phyloP scores from a whole-genome alignment of 371 early-diverging fungal species.

The Apophysomyces ossiformis region DNA sequence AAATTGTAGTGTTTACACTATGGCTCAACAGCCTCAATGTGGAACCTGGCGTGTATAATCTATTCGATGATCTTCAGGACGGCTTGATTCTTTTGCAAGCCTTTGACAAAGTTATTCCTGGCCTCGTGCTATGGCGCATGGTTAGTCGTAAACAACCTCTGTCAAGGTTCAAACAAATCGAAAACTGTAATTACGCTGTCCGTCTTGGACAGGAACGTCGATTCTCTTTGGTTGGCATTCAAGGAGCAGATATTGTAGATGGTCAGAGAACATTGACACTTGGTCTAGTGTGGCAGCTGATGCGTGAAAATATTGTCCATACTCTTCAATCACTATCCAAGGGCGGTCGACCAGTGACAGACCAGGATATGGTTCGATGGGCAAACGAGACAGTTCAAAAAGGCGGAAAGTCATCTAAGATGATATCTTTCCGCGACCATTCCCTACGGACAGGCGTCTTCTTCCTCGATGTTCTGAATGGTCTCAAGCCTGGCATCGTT shows the following conservation, averaged over 20 bases:
- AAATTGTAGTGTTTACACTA: conserved; percentile 72
- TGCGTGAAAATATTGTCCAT: conserved; percentile 92
- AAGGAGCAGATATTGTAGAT: conserved; percentile 90
- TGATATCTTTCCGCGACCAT: conserved; percentile 83
- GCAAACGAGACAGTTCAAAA: conserved; percentile 78
- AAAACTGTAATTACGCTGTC: conserved; percentile 92
- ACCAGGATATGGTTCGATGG: conserved; percentile 88
- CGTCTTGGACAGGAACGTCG: conserved; percentile 78
- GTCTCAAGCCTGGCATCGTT: conserved; percentile 85
- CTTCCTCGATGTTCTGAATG: conserved; percentile 85
- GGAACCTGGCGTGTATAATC: conserved; percentile 89
- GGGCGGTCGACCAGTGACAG: conserved; percentile 80
- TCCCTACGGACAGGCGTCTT: conserved; percentile 75
- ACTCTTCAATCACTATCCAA: conserved; percentile 82
- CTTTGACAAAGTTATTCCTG: conserved; percentile 87
- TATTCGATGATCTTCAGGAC: conserved; percentile 79
- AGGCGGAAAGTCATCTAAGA: conserved; percentile 66
- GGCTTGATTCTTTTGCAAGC: conserved; percentile 85
- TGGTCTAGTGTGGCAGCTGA: conserved; percentile 91
- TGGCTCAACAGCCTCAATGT: conserved; percentile 94
- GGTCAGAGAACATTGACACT: conserved; percentile 85
- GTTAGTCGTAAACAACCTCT: conserved; percentile 72
- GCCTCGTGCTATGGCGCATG: conserved; percentile 85
- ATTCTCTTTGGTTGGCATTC: conserved; percentile 91
- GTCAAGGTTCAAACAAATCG: conserved; percentile 90